Percentiles rank a stretch among this genome's conserved stretches.
These are phyloP conservation scores for Suhomyces anneliseae DNA, from an alignment of 1,139 yeast genomes.

Conservation along the genomic window DNA sequence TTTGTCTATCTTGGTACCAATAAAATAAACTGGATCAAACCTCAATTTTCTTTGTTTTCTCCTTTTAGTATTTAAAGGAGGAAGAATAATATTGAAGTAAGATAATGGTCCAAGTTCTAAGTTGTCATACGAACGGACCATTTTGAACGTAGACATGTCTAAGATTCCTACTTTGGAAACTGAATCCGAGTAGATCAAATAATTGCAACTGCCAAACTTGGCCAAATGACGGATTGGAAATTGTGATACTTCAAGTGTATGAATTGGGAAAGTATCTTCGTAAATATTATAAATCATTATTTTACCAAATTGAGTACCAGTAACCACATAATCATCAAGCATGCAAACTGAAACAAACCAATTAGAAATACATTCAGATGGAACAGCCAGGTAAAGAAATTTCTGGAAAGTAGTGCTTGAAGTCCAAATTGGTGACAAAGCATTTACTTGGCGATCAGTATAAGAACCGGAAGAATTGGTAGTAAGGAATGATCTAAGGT, in stretches of 20 bases:
- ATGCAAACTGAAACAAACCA: constrained; percentile 26
- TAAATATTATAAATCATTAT: constrained; percentile 23
- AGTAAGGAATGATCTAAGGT: constrained; percentile 4
- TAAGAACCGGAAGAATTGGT: constrained; percentile 5
- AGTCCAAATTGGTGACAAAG: constrained; percentile 24
- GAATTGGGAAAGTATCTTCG: constrained; percentile 17
- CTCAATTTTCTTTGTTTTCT: constrained; percentile 7
- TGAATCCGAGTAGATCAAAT: constrained; percentile 30
- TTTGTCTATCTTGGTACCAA: constrained; percentile 26
- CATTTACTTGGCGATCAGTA: constrained; percentile 20
- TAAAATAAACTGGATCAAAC: constrained; percentile 27
- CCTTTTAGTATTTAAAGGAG: constrained; percentile 3
- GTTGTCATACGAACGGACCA: constrained; percentile 21
- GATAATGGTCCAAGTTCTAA: constrained; percentile 32
- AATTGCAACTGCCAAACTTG: constrained; percentile 20
- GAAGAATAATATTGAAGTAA: constrained; percentile 15
- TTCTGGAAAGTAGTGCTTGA: constrained; percentile 18
- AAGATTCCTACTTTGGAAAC: constrained; percentile 36
- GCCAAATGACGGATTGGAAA: constrained; percentile 28
- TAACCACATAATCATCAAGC: constrained; percentile 19
- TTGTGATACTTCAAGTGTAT: constrained; percentile 24
- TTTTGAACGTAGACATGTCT: constrained; percentile 20
- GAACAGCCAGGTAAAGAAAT: constrained; percentile 20
- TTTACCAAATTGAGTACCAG: constrained; percentile 40
- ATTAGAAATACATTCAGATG: constrained; percentile 21